Base-by-base conservation (phyloP, 305 asterid genomes). In the Coffea humblotiana region DNA sequence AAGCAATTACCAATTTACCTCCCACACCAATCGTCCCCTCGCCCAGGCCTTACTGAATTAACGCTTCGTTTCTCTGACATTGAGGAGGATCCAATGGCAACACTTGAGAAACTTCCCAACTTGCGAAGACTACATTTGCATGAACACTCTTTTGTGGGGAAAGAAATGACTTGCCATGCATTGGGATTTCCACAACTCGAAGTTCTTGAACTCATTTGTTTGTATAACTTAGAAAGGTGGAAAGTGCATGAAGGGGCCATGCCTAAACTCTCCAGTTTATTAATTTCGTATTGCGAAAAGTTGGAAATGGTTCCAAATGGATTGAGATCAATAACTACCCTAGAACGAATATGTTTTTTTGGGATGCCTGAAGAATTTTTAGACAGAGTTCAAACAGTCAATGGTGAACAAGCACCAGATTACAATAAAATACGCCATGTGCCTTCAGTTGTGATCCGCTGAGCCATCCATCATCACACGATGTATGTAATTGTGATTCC, bases 41-140 rank as follows among this genome's bases (percentile, higher is more conserved):
- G 1, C 54, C 14, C 54, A 49, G 15, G 14, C 54, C 54, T 49
- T 10, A 49, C 15, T 49, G 15, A 10, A 1, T 10, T 49, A 49
- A 10, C 1, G 2, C 54, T 49, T 2, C 3, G 3, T 12, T 8
- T 49, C 14, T 27, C 88, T 82, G 76, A 74, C 72, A 86, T 88
- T 52, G 75, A 82, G 79, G 91, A 88, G 77, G 87, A 83, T 43
- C 89, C 87, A 65, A 70, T 85, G 88, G 37, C 71, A 14, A 84
- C 82, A 75, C 87, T 85, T 10, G 89, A 88, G 83, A 85, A 81
- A 66, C 84, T 88, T 70, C 89, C 87, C 21, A 86, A 80, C 49
- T 71, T 90, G 11, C 64, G 77, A 8, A 77, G 78, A 14, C 67
- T 89, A 71, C 47, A 71, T 23, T 74, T 90, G 25, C 43, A 40